Percentiles rank a stretch among this genome's conserved stretches.
Conservation (phyloP, 2,329 filamentous ascomycete species). For the Ambrosiella cleistominuta region DNA sequence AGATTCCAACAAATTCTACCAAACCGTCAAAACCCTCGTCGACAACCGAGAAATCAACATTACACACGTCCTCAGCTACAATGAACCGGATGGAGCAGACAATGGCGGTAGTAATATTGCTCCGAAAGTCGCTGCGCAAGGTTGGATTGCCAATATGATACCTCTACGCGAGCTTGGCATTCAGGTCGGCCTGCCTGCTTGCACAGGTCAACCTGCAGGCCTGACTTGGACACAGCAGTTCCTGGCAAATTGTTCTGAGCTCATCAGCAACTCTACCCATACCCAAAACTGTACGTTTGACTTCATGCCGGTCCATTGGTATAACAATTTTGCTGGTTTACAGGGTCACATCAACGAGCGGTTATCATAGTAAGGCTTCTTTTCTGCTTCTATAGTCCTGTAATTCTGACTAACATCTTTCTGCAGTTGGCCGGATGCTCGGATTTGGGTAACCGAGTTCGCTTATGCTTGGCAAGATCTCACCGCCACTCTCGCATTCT, state of each 20-base stretch:
- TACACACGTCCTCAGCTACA: slow-evolving; percentile 55
- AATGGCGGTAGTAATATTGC: slow-evolving; percentile 46
- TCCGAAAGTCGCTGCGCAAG: slow-evolving; percentile 41
- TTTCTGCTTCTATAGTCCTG: no score
- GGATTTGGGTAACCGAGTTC: slow-evolving; percentile 68
- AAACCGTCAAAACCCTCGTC: slow-evolving; percentile 38
- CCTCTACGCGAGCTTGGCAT: slow-evolving; percentile 48
- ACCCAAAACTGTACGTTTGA: slow-evolving; percentile 41
- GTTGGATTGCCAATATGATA: slow-evolving; percentile 56
- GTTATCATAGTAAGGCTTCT: slow-evolving; percentile 19
- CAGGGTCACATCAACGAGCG: slow-evolving; percentile 46
- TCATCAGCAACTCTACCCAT: slow-evolving; percentile 28
- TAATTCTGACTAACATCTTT: background rate
- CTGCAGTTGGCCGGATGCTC: slow-evolving; percentile 37
- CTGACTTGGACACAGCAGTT: slow-evolving; percentile 52
- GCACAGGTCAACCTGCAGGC: slow-evolving; percentile 43
- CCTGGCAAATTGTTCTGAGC: slow-evolving; percentile 41
- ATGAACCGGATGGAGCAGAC: slow-evolving; percentile 50
- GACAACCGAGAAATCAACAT: slow-evolving; percentile 35
- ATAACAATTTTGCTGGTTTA: slow-evolving; percentile 51
- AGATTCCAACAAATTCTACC: slow-evolving; percentile 41
- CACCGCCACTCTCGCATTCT: slow-evolving; percentile 42
- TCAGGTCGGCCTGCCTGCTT: slow-evolving; percentile 52
- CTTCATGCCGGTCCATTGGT: slow-evolving; percentile 49
- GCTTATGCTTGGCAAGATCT: slow-evolving; percentile 42